Evolutionary conservation across 495 filamentous ascomycete genomes (phyloP).

Genomic region (Jackrogersella multiformis): DNA sequence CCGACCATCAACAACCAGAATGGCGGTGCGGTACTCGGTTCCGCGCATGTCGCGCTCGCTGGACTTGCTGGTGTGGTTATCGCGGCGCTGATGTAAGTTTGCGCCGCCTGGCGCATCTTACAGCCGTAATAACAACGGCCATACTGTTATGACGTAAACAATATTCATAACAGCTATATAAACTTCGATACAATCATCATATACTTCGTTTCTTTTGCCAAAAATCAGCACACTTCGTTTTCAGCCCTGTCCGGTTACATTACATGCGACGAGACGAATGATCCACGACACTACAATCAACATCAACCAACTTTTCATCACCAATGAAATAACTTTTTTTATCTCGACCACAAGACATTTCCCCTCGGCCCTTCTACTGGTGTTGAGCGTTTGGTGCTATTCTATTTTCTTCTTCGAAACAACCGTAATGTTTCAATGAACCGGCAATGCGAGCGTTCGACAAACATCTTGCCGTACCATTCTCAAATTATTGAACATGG

Average conservation of each 20-base stretch:
- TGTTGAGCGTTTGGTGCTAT: constrained; percentile 46
- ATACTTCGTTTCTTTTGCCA: constrained; percentile 57
- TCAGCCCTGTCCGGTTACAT: constrained; percentile 40
- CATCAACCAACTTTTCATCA: constrained; percentile 18
- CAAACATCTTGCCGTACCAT: background rate
- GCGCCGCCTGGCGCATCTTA: constrained; percentile 19
- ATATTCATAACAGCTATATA: constrained; percentile 35
- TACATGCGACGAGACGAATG: constrained; percentile 43
- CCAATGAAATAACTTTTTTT: constrained; percentile 24
- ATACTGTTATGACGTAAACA: constrained; percentile 1
- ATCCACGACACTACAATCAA: constrained; percentile 34
- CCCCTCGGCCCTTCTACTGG: constrained; percentile 39
- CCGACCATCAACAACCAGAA: constrained; percentile 45
- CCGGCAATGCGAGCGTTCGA: constrained; percentile 25
- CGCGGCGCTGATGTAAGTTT: constrained; percentile 56
- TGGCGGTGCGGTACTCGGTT: constrained; percentile 48
- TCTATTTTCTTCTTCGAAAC: constrained; percentile 35
- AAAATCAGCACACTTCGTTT: constrained; percentile 41
- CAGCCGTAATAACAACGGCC: constrained; percentile 14
- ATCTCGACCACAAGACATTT: constrained; percentile 31
- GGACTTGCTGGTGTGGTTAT: constrained; percentile 57
- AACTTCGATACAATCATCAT: constrained; percentile 57
- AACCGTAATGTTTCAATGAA: constrained; percentile 45
- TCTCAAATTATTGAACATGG: background rate
- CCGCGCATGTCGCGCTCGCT: constrained; percentile 51